Base-by-base conservation (phyloP, 2,329 filamentous ascomycete genomes). In the Botrytis aclada region DNA sequence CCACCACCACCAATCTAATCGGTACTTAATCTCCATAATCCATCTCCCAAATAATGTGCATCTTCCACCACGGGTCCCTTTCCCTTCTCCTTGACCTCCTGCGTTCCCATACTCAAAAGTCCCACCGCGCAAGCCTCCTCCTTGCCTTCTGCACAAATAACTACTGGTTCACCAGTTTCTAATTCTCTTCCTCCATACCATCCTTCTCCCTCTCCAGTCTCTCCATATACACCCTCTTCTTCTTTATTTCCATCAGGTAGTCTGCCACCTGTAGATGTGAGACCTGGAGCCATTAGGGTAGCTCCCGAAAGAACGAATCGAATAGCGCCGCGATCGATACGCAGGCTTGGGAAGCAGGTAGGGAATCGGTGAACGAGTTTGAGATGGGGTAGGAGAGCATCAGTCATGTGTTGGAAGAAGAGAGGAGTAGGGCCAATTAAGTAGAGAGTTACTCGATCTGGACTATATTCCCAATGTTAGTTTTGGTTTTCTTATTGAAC, bases 31-130 rank as follows among this genome's bases (percentile, higher is more conserved):
- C 75, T 93, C 96, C 96, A 99, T 78, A 99, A 84, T 29, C 95
- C 96, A 85, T 99, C 96, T 0, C 96, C 96, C 71, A 98, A 82
- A 84, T 92, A 98, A 87, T 99, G 96, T 45, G 93, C 93, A 74
- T 94, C 92, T 85, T 98, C 95, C 77, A 98, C 93, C 25, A 95
- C 96, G 9, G 95, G 93, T 0, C 96, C 96, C 85, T 98, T 98
- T 77, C 94, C 94, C 84, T 95, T 95, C 77, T 90, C 91, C 88
- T 96, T 97, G 82, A 97, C 95, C 83, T 98, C 94, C 82, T 91
- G 90, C 0, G 96, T 98, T 4, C 94, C 92, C 80, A 92, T 89
- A 79, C 93, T 94, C 81, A 99, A 81, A 76, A 92, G 85, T 0
- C 96, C 96, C 0, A 99, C 92, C 72, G 97, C 89, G 82, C 95